These are phyloP conservation scores for Myotisia sp. DNA, from an alignment of 2,329 filamentous ascomycete species.

Conservation along the genomic window DNA sequence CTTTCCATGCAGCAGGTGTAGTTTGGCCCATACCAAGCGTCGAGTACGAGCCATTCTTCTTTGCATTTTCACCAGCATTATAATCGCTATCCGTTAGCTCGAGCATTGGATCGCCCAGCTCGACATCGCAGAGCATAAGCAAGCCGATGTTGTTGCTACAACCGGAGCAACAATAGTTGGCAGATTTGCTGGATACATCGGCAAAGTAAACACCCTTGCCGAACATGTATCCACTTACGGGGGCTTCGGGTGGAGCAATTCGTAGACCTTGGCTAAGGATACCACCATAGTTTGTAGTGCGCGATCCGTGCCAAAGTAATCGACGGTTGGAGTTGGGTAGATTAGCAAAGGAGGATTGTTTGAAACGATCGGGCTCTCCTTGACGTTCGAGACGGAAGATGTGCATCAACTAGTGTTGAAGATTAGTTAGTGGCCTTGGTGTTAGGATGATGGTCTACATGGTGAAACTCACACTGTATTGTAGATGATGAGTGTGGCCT, in stretches of 20 bases:
- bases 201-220: constrained; percentile 82
- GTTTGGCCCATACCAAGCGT: constrained; percentile 57
- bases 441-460: background rate
- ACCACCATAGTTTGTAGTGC: constrained; percentile 70
- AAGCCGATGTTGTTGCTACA: constrained; percentile 57
- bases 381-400: constrained; percentile 72
- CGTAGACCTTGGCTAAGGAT: constrained; percentile 77
- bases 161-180: constrained; percentile 54
- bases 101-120: constrained; percentile 62
- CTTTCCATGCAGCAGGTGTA: constrained; percentile 58
- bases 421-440: constrained; percentile 8
- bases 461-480: constrained; percentile 19
- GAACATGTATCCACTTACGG: constrained; percentile 71
- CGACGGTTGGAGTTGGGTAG: constrained; percentile 50
- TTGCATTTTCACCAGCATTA: constrained; percentile 49
- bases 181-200: constrained; percentile 71
- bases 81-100: constrained; percentile 46
- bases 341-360: constrained; percentile 39
- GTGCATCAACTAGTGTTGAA: constrained; percentile 38
- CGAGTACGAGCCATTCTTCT: constrained; percentile 44
- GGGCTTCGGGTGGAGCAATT: constrained; percentile 70
- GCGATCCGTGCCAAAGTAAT: constrained; percentile 77
- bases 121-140: constrained; percentile 69
- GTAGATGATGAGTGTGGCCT: constrained; percentile 50
- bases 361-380: constrained; percentile 57